These are phyloP conservation scores for Forsythia viridissima DNA, from an alignment of 257 asterid species.

Conservation along the genomic window DNA sequence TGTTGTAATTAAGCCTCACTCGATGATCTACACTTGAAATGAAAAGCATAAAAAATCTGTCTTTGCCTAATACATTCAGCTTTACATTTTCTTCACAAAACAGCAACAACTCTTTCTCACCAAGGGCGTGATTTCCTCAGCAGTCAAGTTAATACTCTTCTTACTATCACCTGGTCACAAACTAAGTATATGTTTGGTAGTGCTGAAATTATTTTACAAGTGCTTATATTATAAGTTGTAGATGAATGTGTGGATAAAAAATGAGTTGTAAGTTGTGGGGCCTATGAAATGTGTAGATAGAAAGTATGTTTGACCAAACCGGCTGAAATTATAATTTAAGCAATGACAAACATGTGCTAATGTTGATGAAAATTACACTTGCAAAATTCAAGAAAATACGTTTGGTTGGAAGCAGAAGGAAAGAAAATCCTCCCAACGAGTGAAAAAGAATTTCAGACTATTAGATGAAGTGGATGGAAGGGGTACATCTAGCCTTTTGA, in stretches of 20 bases:
- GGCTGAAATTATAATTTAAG: too few species aligned
- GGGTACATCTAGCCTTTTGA: neutral
- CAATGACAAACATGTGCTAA: too few species aligned
- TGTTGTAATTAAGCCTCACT: neutral
- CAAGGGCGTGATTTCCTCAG: neutral
- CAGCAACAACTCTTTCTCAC: neutral
- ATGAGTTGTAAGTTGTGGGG: too few species aligned
- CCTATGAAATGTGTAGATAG: too few species aligned
- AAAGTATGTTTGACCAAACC: too few species aligned
- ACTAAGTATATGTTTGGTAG: too few species aligned
- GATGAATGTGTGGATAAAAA: too few species aligned
- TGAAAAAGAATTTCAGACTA: neutral
- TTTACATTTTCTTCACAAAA: neutral
- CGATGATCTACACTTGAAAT: neutral
- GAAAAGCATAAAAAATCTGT: neutral
- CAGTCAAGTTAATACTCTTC: neutral
- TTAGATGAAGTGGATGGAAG: neutral
- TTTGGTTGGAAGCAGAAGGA: neutral
- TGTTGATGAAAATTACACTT: too few species aligned
- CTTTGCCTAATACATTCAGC: neutral
- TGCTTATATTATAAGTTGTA: too few species aligned
- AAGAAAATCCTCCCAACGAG: neutral
- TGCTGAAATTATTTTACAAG: too few species aligned
- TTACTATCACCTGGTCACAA: neutral
- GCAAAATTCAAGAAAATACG: neutral